phyloP scores from a whole-genome alignment of 129 eudicot genomes.

The Chrysanthemum seticuspe region DNA sequence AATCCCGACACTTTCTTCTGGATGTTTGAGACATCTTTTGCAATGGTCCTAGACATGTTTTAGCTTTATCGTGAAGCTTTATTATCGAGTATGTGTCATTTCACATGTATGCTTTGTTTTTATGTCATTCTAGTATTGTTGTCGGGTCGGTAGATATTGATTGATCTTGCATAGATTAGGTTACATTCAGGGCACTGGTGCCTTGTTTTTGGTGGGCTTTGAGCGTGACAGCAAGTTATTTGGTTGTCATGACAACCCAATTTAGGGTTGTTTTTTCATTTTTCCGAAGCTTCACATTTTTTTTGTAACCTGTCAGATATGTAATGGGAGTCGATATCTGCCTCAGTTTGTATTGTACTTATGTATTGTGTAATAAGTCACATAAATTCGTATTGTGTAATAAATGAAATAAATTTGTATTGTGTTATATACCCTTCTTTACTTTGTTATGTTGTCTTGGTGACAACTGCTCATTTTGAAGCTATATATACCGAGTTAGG shows the following conservation, averaged over 20 bases:
- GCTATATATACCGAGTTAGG: no score
- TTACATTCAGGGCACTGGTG: constrained; percentile 29
- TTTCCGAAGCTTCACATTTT: constrained; percentile 51
- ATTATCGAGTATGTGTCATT: constrained; percentile 12
- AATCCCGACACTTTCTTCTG: constrained; percentile 40
- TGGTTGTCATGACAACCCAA: constrained; percentile 46
- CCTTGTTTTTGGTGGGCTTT: constrained; percentile 55
- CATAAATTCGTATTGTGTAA: constrained; percentile 26
- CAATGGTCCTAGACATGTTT: constrained; percentile 30
- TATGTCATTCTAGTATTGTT: constrained; percentile 14
- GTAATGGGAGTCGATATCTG: constrained; percentile 32
- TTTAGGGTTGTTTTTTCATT: constrained; percentile 51
- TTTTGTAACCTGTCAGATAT: constrained; percentile 36
- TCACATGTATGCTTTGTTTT: constrained; percentile 20
- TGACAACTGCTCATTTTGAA: no score
- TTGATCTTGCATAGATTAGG: constrained; percentile 28
- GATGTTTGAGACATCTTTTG: constrained; percentile 28
- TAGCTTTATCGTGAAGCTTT: constrained; percentile 31
- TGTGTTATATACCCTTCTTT: background rate
- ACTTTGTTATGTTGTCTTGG: no score
- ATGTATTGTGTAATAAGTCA: constrained; percentile 16
- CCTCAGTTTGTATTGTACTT: constrained; percentile 24
- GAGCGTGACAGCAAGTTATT: constrained; percentile 22
- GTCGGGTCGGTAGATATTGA: constrained; percentile 24
- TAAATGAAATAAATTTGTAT: constrained; percentile 23